Evolutionary conservation across 2,329 filamentous ascomycete species (phyloP), one percentile per base, ranked within the genome.

Genomic region (Torrubiella hemipterigena): DNA sequence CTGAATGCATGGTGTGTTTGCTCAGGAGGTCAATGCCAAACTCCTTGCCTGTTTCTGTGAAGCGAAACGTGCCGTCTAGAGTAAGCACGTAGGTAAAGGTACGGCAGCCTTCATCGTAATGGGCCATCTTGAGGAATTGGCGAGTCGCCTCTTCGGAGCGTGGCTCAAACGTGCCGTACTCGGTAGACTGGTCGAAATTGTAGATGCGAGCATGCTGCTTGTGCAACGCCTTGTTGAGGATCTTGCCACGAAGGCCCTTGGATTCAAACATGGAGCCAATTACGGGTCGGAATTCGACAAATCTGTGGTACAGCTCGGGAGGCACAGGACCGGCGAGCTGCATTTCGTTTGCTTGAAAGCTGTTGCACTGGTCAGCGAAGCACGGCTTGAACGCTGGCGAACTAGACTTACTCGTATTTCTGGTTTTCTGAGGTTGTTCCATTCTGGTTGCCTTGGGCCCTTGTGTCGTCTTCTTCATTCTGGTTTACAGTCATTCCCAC

Each of bases 1-100:
- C 79, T 41, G 83, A 89, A 59, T 96, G 89, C 85, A 96, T 94
- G 24, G 85, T 93, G 55, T 96, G 89, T 53, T 96, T 96, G 54
- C 79, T 86, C 46, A 96, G 59, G 53, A 95, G 65, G 56, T 95
- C 89, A 46, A 96, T 85, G 31, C 87, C 85, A 37, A 95, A 95
- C 47, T 95, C 87, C 45, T 91, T 91, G 18, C 89, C 89, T 0
- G 89, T 96, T 55, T 95, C 89, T 1, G 89, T 95, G 56, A 95
- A 95, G 27, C 86, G 79, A 49, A 93, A 72, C 32, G 89, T 67
- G 5, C 80, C 81, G 48, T 96, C 89, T 6, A 95, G 67, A 0
- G 85, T 93, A 15, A 96, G 63, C 17, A 95, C 79, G 44, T 95
- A 96, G 15, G 89, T 96, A 49, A 91, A 95, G 34, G 93, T 74